A percentile compares a stretch with the other conserved stretches of the same genome.
Conservation (phyloP, 2,329 filamentous ascomycete genomes). For the Alternaria rosae region DNA sequence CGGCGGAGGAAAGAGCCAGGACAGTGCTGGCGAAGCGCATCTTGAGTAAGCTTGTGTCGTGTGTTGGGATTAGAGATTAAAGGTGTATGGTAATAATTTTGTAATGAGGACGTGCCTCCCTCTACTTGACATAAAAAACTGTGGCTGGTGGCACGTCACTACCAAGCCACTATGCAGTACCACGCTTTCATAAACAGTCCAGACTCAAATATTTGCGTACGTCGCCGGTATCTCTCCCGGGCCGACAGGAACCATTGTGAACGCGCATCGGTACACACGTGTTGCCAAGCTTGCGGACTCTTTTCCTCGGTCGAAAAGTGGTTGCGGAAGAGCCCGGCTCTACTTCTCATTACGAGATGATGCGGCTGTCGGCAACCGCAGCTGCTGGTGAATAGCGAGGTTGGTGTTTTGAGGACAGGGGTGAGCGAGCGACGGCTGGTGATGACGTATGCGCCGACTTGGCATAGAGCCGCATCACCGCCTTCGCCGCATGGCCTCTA, state of each 20-base stretch:
- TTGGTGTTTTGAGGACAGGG: slow-evolving; percentile 3
- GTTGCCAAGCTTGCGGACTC: slow-evolving; percentile 10
- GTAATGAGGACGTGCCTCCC: not conserved
- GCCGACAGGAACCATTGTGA: not conserved
- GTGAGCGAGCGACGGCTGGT: slow-evolving; percentile 16
- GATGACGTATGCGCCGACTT: slow-evolving; percentile 26
- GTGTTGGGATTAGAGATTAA: not conserved
- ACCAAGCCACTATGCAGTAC: not conserved
- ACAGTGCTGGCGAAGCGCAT: slow-evolving; percentile 32
- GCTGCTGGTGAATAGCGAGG: not conserved
- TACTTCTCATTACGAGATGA: slow-evolving; percentile 6
- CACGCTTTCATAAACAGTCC: not conserved
- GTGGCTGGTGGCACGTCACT: slow-evolving; percentile 10
- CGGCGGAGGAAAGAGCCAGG: slow-evolving; percentile 25
- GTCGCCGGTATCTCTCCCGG: slow-evolving; percentile 21
- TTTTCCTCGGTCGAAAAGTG: slow-evolving; percentile 11
- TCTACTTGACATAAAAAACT: not conserved
- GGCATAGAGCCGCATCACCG: slow-evolving; percentile 12
- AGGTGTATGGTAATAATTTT: not conserved
- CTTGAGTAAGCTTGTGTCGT: not conserved
- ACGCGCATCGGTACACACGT: not conserved
- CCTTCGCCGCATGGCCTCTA: not conserved
- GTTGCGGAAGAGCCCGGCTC: slow-evolving; percentile 13
- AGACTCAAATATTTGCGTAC: slow-evolving; percentile 4
- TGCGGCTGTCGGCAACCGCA: slow-evolving; percentile 1